Evolutionary conservation across 2,329 filamentous ascomycete genomes (phyloP), one percentile per base, ranked within the genome.

Genomic region (Verticillium klebahnii): DNA sequence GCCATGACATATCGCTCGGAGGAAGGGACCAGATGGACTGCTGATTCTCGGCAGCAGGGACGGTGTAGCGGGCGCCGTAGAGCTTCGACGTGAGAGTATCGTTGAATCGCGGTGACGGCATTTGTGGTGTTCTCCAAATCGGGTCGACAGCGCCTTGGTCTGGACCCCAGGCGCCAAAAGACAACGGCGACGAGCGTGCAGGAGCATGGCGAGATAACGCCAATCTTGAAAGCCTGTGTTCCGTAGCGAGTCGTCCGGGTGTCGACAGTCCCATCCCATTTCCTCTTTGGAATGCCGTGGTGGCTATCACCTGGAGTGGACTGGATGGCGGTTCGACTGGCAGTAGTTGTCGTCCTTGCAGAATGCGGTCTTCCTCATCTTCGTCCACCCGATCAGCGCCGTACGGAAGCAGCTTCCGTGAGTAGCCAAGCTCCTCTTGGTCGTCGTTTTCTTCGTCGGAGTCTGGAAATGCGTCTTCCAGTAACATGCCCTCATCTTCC

Each of bases 51-150:
- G 23, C 59, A 32, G 45, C 52, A 12, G 65, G 65, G 17, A 67
- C 45, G 32, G 58, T 55, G 29, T 66, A 65, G 34, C 61, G 58
- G 5, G 62, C 36, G 19, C 55, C 57, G 17, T 52, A 55, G 15
- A 61, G 39, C 5, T 57, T 60, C 7, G 65, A 57, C 19, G 65
- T 61, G 5, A 65, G 57, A 19, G 19, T 61, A n/a, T 66, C 64
- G 31, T 61, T 58, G 32, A 69, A 64, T 2, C 64, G 65, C 2
- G 67, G 60, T n/a, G 58, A 64, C 7, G 70, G 69, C 8, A 78
- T 65, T 5, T 74, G 74, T 1, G 78, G 77, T 1, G 68, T 68
- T 31, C 70, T 70, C 78, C 78, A 80, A 0, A 69, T 64, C 3
- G 78, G 73, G 58, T 80, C 78, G 23, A 70, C 60, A 11, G 66